Evolutionary conservation across 306 rosid genomes (phyloP), one percentile per base, ranked within the genome.

Genomic region (Dalbergia cochinchinensis): DNA sequence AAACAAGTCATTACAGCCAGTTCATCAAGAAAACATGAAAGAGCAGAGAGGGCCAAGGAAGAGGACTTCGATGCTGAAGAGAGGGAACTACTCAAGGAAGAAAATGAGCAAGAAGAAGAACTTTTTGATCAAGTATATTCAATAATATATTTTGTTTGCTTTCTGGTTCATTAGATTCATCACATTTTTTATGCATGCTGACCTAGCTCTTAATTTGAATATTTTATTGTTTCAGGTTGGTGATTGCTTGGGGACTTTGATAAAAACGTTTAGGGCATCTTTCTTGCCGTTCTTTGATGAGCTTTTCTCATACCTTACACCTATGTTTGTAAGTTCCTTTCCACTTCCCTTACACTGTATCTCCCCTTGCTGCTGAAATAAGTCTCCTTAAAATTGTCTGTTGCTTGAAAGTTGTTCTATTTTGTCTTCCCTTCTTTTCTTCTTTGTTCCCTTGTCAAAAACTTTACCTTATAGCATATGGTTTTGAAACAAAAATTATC

Each of bases 11-110:
- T 95, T 66, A 92, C 94, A 6, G 99, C 97, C 76, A 95, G 99
- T 80, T 92, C 99, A 71, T 82, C 91, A 55, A 88, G 99, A 86
- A 92, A 95, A 71, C 89, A 88, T 54, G 97, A 95, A 81, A 95
- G 99, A 85, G 88, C 94, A 8, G 98, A 91, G 80, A 83, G 98
- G 83, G 84, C 94, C 72, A 89, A 90, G 85, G 99, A 94, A 71
- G 99, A 95, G 79, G 99, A 95, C 88, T 95, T 95, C 80, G 99
- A 95, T 80, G 99, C 93, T 8, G 99, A 95, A 65, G 99, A 95
- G 84, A 85, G 88, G 48, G 99, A 95, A 80, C 71, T 95, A 61
- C 92, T 95, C 78, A 90, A 85, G 77, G 98, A 95, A 84, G 99
- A 95, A 91, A 91, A 95, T 82, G 99, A 95, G 71, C 99, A 87